phyloP scores from a whole-genome alignment of 306 rosid species.

The Inga leiocalycina region DNA sequence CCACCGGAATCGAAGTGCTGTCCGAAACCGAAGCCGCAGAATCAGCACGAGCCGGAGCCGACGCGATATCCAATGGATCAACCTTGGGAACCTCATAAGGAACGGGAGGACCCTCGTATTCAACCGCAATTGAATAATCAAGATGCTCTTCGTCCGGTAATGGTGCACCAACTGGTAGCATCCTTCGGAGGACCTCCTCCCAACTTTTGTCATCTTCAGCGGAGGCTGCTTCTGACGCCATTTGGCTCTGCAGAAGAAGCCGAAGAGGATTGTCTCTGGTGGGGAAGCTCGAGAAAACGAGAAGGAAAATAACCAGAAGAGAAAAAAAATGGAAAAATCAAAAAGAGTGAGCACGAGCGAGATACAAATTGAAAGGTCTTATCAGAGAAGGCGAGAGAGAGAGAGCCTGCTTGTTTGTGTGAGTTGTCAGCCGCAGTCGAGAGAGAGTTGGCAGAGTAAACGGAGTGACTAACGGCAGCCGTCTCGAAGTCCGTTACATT shows the following conservation, averaged over 20 bases:
- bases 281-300: constrained; percentile 36
- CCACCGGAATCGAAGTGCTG: constrained; percentile 56
- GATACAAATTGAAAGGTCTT: constrained; percentile 38
- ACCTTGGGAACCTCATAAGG: constrained; percentile 67
- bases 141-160: constrained; percentile 86
- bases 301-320: neutral
- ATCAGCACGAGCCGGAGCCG: constrained; percentile 40
- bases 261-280: neutral
- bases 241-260: constrained; percentile 23
- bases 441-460: constrained; percentile 44
- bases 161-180: constrained; percentile 84
- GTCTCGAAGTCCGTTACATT: constrained; percentile 33
- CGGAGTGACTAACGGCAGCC: constrained; percentile 40
- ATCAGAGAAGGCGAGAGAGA: constrained; percentile 9
- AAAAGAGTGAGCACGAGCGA: constrained; percentile 21
- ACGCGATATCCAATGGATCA: constrained; percentile 62
- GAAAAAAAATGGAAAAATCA: neutral
- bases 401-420: neutral
- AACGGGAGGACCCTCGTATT: constrained; percentile 77
- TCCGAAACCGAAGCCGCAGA: constrained; percentile 46
- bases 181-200: constrained; percentile 63
- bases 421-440: constrained; percentile 12
- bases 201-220: constrained; percentile 55
- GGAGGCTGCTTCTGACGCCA: constrained; percentile 59
- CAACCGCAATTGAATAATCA: constrained; percentile 81